Conservation (phyloP, 805 yeast genomes). For the Geotrichum ghanense region DNA sequence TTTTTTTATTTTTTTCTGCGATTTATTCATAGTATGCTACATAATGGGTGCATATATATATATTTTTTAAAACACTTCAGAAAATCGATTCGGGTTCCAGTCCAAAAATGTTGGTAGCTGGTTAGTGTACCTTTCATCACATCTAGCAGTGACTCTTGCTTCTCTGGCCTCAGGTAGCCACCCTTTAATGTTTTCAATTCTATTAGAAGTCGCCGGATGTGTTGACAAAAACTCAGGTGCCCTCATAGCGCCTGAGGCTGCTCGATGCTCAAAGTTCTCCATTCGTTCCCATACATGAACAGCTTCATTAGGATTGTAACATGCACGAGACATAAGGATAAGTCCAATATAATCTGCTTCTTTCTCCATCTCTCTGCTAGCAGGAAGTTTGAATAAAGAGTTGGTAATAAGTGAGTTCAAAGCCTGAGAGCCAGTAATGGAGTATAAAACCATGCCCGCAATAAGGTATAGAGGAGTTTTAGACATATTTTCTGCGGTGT, state of each 20-base stretch:
- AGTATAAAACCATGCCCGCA: slow-evolving; percentile 40
- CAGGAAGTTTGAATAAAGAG: slow-evolving; percentile 61
- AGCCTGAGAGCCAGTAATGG: slow-evolving; percentile 47
- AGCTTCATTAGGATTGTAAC: slow-evolving; percentile 71
- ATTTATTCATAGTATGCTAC: no score
- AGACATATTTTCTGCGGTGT: slow-evolving; percentile 73
- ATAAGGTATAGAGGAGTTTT: slow-evolving; percentile 59
- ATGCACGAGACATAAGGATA: slow-evolving; percentile 82
- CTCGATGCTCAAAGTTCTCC: slow-evolving; percentile 39
- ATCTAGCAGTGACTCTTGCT: slow-evolving; percentile 32
- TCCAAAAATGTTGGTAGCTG: not conserved
- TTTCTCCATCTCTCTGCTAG: slow-evolving; percentile 86
- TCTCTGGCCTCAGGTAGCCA: slow-evolving; percentile 43
- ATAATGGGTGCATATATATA: no score
- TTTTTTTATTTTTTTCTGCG: no score
- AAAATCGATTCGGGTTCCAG: not conserved
- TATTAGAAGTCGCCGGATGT: slow-evolving; percentile 73
- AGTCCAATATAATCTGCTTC: slow-evolving; percentile 95
- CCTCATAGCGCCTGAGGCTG: slow-evolving; percentile 20
- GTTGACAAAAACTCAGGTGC: slow-evolving; percentile 64
- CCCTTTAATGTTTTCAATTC: slow-evolving; percentile 53
- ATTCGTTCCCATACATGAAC: slow-evolving; percentile 74
- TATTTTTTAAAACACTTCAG: no score
- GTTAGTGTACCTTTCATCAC: slow-evolving; percentile 15
- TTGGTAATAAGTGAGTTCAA: slow-evolving; percentile 43